Evolutionary conservation across 2,329 filamentous ascomycete species (phyloP).

Genomic region (Calonectria pteridis): DNA sequence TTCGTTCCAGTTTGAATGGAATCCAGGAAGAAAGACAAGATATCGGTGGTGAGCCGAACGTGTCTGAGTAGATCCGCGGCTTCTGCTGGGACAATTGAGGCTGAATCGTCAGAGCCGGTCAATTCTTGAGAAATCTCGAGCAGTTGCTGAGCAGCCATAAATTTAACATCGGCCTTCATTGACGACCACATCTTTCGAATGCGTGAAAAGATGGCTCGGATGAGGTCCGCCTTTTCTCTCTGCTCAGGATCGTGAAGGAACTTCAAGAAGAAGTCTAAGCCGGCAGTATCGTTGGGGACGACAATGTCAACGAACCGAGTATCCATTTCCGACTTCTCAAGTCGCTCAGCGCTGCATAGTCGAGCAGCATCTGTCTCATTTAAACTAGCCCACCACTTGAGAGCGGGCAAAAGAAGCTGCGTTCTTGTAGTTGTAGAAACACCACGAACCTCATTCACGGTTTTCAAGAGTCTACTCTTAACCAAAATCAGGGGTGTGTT

Average conservation of each 20-base stretch:
- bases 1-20: conserved; percentile 80
- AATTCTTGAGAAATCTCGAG: conserved; percentile 70
- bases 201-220: conserved; percentile 75
- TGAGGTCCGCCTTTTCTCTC: conserved; percentile 62
- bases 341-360: conserved; percentile 54
- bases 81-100: conserved; percentile 63
- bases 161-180: conserved; percentile 74
- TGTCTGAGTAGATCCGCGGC: conserved; percentile 79
- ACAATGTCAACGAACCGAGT: conserved; percentile 63
- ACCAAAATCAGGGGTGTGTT: conserved; percentile 76
- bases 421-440: conserved; percentile 78
- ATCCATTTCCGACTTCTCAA: conserved; percentile 58
- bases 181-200: conserved; percentile 79
- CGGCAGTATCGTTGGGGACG: conserved; percentile 64
- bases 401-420: conserved; percentile 79
- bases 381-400: conserved; percentile 76
- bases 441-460: conserved; percentile 79
- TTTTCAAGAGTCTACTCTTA: conserved; percentile 78
- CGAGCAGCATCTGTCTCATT: conserved; percentile 62
- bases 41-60: conserved; percentile 79
- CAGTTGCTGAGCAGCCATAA: conserved; percentile 71
- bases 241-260: conserved; percentile 58
- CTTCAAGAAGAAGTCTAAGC: conserved; percentile 65
- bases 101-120: conserved; percentile 46
- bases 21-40: conserved; percentile 79